Percentiles rank a stretch among this genome's conserved stretches.
phyloP scores from a whole-genome alignment of 139 green algal genomes.

The Picochlorum sp. region DNA sequence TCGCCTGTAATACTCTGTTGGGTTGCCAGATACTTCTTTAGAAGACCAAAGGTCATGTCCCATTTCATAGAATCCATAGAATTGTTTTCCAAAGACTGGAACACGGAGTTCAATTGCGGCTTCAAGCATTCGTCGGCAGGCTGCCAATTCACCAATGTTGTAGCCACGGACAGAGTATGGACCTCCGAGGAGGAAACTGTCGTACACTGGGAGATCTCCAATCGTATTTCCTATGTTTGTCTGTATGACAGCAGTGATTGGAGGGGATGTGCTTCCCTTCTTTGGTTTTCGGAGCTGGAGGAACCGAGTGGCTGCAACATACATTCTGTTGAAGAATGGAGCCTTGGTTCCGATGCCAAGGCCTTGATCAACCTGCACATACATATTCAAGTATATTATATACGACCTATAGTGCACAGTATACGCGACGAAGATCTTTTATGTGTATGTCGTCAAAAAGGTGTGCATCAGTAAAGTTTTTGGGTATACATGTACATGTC shows the following conservation, averaged over 20 bases:
- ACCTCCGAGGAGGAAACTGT: constrained; percentile 88
- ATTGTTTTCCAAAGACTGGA: constrained; percentile 56
- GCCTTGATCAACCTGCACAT: constrained; percentile 71
- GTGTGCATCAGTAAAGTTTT: constrained; percentile 34
- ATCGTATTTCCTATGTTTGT: constrained; percentile 53
- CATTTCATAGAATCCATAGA: constrained; percentile 82
- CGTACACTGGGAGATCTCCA: constrained; percentile 87
- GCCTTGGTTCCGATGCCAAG: constrained; percentile 50
- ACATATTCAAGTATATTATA: not conserved
- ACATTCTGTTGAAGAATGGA: constrained; percentile 69
- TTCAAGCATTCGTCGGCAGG: constrained; percentile 68
- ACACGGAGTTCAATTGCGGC: constrained; percentile 68
- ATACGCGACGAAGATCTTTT: not conserved
- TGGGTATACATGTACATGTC: constrained; percentile 18
- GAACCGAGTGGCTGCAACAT: constrained; percentile 55
- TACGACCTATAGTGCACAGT: not conserved
- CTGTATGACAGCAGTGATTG: constrained; percentile 73
- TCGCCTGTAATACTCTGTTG: constrained; percentile 86
- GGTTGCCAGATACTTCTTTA: constrained; percentile 65
- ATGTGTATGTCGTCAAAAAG: not conserved
- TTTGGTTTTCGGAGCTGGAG: constrained; percentile 38
- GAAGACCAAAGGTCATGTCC: constrained; percentile 76
- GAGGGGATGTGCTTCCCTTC: constrained; percentile 23
- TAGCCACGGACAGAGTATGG: constrained; percentile 88
- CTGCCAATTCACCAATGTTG: constrained; percentile 86